A percentile compares a stretch with the other conserved stretches of the same genome.
Conservation (phyloP, 179 eudicot species). For the Heliamphora pulchella region DNA sequence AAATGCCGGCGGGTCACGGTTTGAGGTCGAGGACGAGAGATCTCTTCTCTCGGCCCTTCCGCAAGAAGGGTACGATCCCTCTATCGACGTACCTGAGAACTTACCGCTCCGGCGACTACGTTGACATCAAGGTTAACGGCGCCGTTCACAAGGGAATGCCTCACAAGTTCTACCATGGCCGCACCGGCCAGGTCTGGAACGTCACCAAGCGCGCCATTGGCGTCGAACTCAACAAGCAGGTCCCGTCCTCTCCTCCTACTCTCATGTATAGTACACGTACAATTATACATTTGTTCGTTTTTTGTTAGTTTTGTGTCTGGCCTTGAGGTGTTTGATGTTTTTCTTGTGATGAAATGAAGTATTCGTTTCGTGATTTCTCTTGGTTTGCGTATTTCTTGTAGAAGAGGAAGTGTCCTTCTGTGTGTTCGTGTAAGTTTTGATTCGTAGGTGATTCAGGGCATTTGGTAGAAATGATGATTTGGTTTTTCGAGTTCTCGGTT, state of each 20-base stretch:
- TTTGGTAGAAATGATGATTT: too few species aligned
- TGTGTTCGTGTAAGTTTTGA: too few species aligned
- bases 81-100: constrained; percentile 52
- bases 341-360: neutral
- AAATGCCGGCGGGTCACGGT: constrained; percentile 85
- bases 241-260: neutral
- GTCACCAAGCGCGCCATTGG: constrained; percentile 26
- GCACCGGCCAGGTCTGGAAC: constrained; percentile 77
- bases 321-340: neutral
- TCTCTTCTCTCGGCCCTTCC: constrained; percentile 6
- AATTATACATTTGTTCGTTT: neutral
- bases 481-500: too few species aligned
- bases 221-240: constrained; percentile 75
- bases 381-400: too few species aligned
- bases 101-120: constrained; percentile 61
- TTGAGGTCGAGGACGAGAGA: constrained; percentile 60
- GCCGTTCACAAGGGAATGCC: constrained; percentile 61
- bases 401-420: too few species aligned
- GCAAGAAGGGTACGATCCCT: constrained; percentile 60
- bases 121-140: constrained; percentile 75
- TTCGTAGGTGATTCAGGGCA: too few species aligned
- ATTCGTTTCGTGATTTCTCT: neutral
- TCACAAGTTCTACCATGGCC: constrained; percentile 47
- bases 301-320: neutral
- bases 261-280: neutral